Conservation (phyloP, 2,329 filamentous ascomycete genomes). For the Pestalotiopsis sp. region DNA sequence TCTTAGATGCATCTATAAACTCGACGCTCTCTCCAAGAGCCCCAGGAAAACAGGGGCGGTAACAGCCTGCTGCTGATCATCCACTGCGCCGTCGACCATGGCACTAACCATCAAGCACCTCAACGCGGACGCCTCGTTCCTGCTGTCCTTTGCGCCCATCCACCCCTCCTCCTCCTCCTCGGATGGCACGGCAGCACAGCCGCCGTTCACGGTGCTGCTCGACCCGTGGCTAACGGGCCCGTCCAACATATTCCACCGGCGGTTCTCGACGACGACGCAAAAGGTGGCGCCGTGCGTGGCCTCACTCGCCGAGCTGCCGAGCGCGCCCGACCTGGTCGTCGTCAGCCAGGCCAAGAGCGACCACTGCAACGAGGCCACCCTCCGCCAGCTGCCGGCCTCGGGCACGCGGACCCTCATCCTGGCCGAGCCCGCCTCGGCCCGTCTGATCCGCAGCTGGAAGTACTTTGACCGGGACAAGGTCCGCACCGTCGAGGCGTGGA, state of each 20-base stretch:
- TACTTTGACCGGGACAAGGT: constrained; percentile 62
- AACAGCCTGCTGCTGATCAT: neutral
- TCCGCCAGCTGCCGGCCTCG: constrained; percentile 61
- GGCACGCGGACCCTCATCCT: constrained; percentile 63
- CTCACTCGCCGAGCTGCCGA: constrained; percentile 45
- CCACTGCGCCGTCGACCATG: constrained; percentile 43
- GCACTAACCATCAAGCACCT: constrained; percentile 65
- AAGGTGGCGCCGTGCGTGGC: constrained; percentile 57
- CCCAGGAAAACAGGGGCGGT: too few relatives aligned
- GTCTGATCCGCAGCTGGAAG: constrained; percentile 67
- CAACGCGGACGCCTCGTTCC: constrained; percentile 67
- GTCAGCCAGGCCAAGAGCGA: constrained; percentile 56
- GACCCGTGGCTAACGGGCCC: constrained; percentile 72
- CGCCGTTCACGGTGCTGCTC: constrained; percentile 67
- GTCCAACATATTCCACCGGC: constrained; percentile 61
- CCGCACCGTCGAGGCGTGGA: constrained; percentile 47
- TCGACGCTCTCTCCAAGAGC: neutral
- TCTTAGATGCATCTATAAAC: too few relatives aligned
- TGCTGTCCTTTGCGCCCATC: constrained; percentile 61
- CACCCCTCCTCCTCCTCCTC: neutral
- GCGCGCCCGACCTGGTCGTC: constrained; percentile 46
- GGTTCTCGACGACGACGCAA: constrained; percentile 62
- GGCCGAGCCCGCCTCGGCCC: constrained; percentile 66
- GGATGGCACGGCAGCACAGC: constrained; percentile 30
- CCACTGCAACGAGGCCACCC: constrained; percentile 71